Evolutionary conservation across 352 stramenopile species (phyloP).

Genomic region (Pythium dissimile): DNA sequence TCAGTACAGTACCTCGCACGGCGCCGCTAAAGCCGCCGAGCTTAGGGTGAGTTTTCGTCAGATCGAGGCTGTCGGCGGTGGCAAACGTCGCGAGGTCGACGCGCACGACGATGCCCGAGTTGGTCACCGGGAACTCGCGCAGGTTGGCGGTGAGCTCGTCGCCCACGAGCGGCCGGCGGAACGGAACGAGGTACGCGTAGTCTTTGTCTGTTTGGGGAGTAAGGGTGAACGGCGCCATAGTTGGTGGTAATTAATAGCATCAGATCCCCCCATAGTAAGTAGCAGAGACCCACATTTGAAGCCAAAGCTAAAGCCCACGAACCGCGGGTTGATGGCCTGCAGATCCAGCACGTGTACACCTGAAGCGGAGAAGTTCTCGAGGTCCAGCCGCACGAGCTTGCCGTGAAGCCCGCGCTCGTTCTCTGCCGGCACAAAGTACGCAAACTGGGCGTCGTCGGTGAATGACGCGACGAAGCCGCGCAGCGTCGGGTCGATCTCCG

Average conservation of each 20-base stretch:
- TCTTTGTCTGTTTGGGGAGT: constrained; percentile 45
- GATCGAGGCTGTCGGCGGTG: constrained; percentile 43
- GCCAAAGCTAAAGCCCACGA: constrained; percentile 60
- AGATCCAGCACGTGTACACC: constrained; percentile 55
- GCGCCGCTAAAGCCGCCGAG: constrained; percentile 68
- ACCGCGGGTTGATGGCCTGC: constrained; percentile 39
- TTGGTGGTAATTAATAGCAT: too few relatives aligned
- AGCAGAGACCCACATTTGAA: constrained; percentile 67
- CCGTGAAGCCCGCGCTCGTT: constrained; percentile 59
- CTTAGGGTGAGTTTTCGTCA: constrained; percentile 36
- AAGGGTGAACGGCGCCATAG: too few relatives aligned
- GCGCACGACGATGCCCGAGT: constrained; percentile 57
- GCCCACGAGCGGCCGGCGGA: constrained; percentile 31
- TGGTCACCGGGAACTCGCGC: constrained; percentile 65
- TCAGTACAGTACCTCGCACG: constrained; percentile 48
- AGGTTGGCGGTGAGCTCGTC: constrained; percentile 62
- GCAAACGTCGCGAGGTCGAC: constrained; percentile 52
- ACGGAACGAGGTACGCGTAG: constrained; percentile 61
- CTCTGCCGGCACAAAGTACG: constrained; percentile 62
- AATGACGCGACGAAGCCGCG: constrained; percentile 59
- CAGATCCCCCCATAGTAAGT: too few relatives aligned
- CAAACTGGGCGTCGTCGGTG: constrained; percentile 42
- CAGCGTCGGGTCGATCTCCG: constrained; percentile 33
- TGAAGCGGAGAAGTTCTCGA: constrained; percentile 35
- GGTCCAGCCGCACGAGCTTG: constrained; percentile 54